These are phyloP conservation scores for Raddia guianensis DNA, from an alignment of 176 grass and related monocot species.

Conservation along the genomic window DNA sequence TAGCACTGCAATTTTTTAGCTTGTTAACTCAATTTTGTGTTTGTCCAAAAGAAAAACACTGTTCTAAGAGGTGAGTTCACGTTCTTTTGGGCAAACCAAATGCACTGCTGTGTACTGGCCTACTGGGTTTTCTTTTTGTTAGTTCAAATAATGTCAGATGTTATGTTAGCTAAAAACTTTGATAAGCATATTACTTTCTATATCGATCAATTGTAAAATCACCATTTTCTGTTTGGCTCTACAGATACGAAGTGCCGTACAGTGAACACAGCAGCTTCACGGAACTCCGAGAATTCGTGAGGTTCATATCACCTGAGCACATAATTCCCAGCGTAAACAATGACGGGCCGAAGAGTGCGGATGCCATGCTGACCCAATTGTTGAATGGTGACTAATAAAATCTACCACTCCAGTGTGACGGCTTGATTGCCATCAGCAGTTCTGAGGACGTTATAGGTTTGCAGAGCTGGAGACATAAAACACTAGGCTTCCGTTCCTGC, in stretches of 20 bases:
- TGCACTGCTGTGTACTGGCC: neutral
- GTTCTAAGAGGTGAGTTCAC: neutral
- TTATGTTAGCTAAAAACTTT: neutral
- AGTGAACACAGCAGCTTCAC: constrained; percentile 96
- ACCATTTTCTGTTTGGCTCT: constrained; percentile 6
- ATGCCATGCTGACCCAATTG: constrained; percentile 73
- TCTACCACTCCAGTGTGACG: neutral
- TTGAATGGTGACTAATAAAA: constrained; percentile 44
- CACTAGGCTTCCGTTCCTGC: neutral
- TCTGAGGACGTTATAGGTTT: neutral
- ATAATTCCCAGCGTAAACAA: constrained; percentile 99
- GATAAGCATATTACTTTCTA: neutral
- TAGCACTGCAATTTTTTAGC: constrained; percentile 4
- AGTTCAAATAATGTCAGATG: neutral
- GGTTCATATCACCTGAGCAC: constrained; percentile 72
- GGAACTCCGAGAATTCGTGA: constrained; percentile 77
- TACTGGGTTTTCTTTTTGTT: neutral
- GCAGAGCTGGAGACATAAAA: neutral
- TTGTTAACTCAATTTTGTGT: neutral
- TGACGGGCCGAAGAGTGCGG: constrained; percentile 60
- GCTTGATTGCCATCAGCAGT: neutral
- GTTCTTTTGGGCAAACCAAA: neutral
- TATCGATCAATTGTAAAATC: constrained; percentile 6
- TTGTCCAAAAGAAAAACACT: neutral
- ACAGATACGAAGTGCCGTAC: constrained; percentile 94